phyloP scores from a whole-genome alignment of 805 yeast species.

The Brettanomyces naardenensis region DNA sequence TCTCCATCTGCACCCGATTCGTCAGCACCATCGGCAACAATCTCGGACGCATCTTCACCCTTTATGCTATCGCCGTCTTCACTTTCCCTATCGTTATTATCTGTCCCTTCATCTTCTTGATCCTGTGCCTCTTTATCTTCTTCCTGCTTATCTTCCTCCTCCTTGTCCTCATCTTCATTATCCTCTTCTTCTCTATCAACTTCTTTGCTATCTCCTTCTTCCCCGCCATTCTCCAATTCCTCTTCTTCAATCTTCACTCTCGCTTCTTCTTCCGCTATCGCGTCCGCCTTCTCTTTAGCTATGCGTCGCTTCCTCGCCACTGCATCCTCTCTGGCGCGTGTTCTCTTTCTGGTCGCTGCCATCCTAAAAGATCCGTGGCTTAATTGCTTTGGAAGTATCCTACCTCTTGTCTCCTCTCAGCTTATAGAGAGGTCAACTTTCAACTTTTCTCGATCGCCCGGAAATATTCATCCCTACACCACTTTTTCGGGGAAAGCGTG shows the following conservation, averaged over 20 bases:
- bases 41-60: background rate
- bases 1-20: background rate
- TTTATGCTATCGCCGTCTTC: background rate
- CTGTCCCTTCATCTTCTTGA: constrained; percentile 29
- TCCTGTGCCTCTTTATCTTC: constrained; percentile 17
- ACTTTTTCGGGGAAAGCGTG: no score
- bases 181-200: constrained; percentile 17
- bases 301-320: no score
- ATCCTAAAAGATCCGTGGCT: no score
- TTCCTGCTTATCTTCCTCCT: background rate
- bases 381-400: no score
- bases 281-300: constrained; percentile 16
- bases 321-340: background rate
- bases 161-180: constrained; percentile 13
- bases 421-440: no score
- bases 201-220: constrained; percentile 3
- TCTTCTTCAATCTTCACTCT: constrained; percentile 11
- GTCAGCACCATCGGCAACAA: background rate
- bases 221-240: constrained; percentile 12
- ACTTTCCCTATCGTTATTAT: no score
- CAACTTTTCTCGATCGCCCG: no score
- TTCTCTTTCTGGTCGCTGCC: background rate
- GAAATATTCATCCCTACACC: no score
- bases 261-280: constrained; percentile 17
- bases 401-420: no score